Percentiles rank a stretch among this genome's conserved stretches.
These are phyloP conservation scores for Cytospora piceicola DNA, from an alignment of 2,329 filamentous ascomycete genomes.

Conservation along the genomic window DNA sequence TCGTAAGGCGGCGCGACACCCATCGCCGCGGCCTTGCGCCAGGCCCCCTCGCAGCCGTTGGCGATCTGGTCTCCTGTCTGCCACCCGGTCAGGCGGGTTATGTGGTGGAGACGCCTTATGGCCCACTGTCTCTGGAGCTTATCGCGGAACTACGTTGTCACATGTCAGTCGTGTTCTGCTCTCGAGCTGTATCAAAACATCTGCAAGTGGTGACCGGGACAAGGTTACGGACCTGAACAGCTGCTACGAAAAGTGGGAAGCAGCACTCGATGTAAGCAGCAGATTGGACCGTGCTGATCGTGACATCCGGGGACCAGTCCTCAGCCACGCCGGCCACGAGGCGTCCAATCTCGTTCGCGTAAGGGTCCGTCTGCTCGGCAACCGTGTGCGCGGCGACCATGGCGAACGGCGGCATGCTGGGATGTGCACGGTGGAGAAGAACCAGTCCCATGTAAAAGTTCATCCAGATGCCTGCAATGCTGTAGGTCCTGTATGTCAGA, in stretches of 20 bases:
- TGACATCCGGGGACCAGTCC: constrained; percentile 53
- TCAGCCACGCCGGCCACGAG: constrained; percentile 75
- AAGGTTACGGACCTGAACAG: constrained; percentile 61
- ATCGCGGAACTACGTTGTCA: constrained; percentile 65
- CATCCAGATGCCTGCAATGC: constrained; percentile 86
- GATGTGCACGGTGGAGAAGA: constrained; percentile 79
- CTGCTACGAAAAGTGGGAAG: constrained; percentile 85
- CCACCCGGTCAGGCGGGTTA: constrained; percentile 84
- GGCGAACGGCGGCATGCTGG: constrained; percentile 86
- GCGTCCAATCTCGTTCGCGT: constrained; percentile 76
- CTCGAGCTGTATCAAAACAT: neutral
- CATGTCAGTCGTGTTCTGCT: neutral
- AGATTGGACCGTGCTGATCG: constrained; percentile 77
- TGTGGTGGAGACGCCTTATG: constrained; percentile 72
- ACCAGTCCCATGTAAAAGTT: constrained; percentile 87
- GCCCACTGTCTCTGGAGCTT: constrained; percentile 76
- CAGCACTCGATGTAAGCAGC: constrained; percentile 81
- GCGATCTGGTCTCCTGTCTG: constrained; percentile 82
- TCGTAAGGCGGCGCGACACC: constrained; percentile 78
- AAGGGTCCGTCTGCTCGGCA: constrained; percentile 70
- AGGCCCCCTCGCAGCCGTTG: constrained; percentile 80
- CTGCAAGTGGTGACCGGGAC: neutral
- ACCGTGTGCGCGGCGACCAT: constrained; percentile 84
- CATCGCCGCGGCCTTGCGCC: constrained; percentile 74
- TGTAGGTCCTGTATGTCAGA: constrained; percentile 80